Evolutionary conservation across 2,329 filamentous ascomycete genomes (phyloP).

Genomic region (Botrytis sinoallii): DNA sequence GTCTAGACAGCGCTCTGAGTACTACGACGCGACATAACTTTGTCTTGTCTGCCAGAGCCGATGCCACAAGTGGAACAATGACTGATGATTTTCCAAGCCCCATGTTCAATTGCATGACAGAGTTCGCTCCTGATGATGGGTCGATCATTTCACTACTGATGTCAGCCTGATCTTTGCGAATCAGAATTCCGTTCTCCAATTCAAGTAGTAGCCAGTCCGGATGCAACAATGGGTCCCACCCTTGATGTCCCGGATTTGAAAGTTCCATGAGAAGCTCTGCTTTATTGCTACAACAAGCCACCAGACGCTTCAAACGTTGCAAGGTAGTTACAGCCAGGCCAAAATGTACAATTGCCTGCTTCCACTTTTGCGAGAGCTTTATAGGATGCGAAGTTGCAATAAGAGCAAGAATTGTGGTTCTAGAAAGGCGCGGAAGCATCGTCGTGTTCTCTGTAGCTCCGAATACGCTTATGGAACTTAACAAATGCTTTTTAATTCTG

Average conservation of each 20-base stretch:
- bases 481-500: not conserved
- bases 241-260: slow-evolving; percentile 50
- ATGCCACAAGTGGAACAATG: slow-evolving; percentile 62
- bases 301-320: slow-evolving; percentile 39
- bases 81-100: slow-evolving; percentile 68
- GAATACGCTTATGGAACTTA: not conserved
- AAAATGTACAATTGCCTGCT: slow-evolving; percentile 23
- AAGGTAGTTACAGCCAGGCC: slow-evolving; percentile 25
- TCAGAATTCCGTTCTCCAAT: slow-evolving; percentile 58
- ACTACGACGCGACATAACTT: slow-evolving; percentile 58
- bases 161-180: slow-evolving; percentile 49
- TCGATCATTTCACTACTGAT: slow-evolving; percentile 57
- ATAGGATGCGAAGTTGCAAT: slow-evolving; percentile 16
- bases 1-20: slow-evolving; percentile 56
- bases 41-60: slow-evolving; percentile 49
- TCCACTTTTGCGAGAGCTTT: slow-evolving; percentile 22
- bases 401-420: slow-evolving; percentile 21
- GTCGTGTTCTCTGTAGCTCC: not conserved
- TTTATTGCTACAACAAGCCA: slow-evolving; percentile 29
- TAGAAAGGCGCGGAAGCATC: slow-evolving; percentile 25
- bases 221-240: slow-evolving; percentile 50
- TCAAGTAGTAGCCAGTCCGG: slow-evolving; percentile 65
- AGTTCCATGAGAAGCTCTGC: slow-evolving; percentile 44
- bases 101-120: slow-evolving; percentile 67
- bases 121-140: slow-evolving; percentile 43